Evolutionary conservation across 495 filamentous ascomycete species (phyloP), one percentile per base, ranked within the genome.

Genomic region (Aspergillus coremiiformis): DNA sequence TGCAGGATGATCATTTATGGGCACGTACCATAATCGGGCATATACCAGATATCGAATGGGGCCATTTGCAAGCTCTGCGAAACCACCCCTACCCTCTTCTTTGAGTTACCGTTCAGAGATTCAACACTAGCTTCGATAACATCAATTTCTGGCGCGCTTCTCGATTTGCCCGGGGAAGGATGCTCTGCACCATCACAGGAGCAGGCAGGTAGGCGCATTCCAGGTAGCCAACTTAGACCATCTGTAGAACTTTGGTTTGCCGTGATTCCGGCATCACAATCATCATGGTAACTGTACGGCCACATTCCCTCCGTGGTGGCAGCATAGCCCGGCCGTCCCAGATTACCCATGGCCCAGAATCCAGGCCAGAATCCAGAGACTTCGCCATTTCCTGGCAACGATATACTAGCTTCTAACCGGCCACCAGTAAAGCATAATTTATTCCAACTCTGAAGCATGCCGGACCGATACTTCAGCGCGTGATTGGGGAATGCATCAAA

Each of bases 361-460:
- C 86, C 86, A 49, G 86, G 86, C 86, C 86, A 90, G 65, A 89
- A 85, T 17, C 86, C 85, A 23, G 80, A 70, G 22, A 79, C 75
- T 37, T 87, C 81, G 5, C 86, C 86, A 26, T 74, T 62, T 17
- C 86, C 86, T 5, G 86, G 86, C 8, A 90, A 71, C 1, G 87
- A 91, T 27, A 87, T 78, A 56, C 83, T 86, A 11, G 86, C 86
- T 69, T 90, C 86, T n/a, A 90, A 65, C 33, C 83, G 74, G 12
- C 86, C 86, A 15, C 86, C 86, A 44, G 83, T 86, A 65, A 89
- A 87, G 63, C 86, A 89, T 39, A 89, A 54, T 59, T 89, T 81
- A 64, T 90, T 90, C 86, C 86, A 90, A 22, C 81, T 86, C 54
- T 90, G 85, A 8, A 90, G 54, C 86, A 90, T 90, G n/a, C 83